phyloP scores from a whole-genome alignment of 169 alveolate genomes.

The Theileria annulata region DNA sequence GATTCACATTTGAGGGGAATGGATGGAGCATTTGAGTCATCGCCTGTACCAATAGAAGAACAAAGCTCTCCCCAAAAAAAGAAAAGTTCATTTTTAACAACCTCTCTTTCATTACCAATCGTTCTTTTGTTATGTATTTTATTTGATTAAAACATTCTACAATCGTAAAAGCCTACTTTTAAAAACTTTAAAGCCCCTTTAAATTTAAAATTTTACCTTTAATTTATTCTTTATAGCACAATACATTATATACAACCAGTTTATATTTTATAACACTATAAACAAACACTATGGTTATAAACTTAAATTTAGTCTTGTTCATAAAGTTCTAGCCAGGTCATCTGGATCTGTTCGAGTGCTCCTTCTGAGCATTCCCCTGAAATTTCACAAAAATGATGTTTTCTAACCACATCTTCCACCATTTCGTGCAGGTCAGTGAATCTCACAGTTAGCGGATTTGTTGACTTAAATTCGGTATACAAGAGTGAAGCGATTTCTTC shows the following conservation, averaged over 20 bases:
- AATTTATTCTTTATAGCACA: too few species aligned
- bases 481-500: conserved; percentile 39
- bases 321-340: conserved; percentile 64
- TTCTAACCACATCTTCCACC: conserved; percentile 59
- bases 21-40: neutral
- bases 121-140: neutral
- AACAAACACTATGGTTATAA: too few species aligned
- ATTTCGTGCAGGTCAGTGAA: conserved; percentile 70
- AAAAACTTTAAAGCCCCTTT: too few species aligned
- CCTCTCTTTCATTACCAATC: neutral
- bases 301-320: conserved; percentile 15
- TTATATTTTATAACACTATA: too few species aligned
- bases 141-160: too few species aligned
- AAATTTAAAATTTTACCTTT: too few species aligned
- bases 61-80: neutral
- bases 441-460: conserved; percentile 68
- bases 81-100: conserved; percentile 6
- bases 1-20: neutral
- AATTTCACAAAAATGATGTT: neutral
- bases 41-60: neutral
- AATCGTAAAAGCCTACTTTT: too few species aligned
- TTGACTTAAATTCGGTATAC: neutral
- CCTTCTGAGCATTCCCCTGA: conserved; percentile 67
- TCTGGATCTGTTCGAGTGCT: conserved; percentile 67
- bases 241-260: too few species aligned